Conservation (phyloP, 2,329 filamentous ascomycete species). For the Triangularia verruculosa region DNA sequence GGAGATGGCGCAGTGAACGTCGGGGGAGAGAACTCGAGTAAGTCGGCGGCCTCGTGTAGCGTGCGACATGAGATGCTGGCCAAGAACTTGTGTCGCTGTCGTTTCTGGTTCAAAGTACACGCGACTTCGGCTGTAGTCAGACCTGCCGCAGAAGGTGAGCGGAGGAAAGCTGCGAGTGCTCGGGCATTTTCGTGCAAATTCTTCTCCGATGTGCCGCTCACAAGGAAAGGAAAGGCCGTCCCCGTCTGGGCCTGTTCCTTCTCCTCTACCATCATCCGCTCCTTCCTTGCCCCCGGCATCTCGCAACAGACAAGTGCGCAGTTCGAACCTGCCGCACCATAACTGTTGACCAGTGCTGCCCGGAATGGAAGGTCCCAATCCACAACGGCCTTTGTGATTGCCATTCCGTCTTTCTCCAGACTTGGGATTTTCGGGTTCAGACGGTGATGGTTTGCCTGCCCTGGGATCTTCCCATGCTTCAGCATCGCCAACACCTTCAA, state of each 20-base stretch:
- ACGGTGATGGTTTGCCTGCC: constrained; percentile 16
- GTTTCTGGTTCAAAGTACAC: constrained; percentile 34
- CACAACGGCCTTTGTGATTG: not conserved
- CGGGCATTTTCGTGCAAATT: not conserved
- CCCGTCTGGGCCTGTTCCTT: too few relatives aligned
- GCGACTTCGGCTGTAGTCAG: constrained; percentile 33
- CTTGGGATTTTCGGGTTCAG: constrained; percentile 20
- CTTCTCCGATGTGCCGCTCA: not conserved
- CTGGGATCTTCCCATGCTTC: constrained; percentile 19
- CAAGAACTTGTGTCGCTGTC: constrained; percentile 27
- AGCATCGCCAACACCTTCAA: constrained; percentile 31
- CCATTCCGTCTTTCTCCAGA: not conserved
- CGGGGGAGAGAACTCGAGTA: not conserved
- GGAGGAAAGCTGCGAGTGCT: not conserved
- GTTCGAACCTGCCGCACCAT: constrained; percentile 15
- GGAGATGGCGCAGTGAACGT: constrained; percentile 5
- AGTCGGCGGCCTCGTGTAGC: not conserved
- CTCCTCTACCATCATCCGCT: not conserved
- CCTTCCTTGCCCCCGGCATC: not conserved
- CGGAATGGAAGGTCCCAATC: not conserved
- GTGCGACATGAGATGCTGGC: constrained; percentile 11
- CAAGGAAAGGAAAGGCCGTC: not conserved
- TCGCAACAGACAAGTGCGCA: constrained; percentile 3
- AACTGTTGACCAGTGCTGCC: constrained; percentile 14
- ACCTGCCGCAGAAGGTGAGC: not conserved